Evolutionary conservation across 352 stramenopile genomes (phyloP), one percentile per base, ranked within the genome.

Genomic region (Phytophthora constricta): DNA sequence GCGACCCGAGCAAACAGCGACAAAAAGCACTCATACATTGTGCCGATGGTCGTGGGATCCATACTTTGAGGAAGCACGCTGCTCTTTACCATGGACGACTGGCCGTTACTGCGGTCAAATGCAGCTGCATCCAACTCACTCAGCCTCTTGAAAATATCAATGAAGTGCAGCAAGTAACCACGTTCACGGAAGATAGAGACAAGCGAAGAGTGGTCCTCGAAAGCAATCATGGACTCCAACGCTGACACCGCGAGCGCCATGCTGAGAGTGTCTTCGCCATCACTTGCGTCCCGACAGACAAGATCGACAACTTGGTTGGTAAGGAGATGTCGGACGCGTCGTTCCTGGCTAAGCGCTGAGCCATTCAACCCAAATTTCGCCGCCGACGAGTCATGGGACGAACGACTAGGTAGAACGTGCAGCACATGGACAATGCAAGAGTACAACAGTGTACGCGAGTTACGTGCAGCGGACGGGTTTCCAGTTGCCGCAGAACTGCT

Each of bases 11-110:
- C 71, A 31, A 94, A 93, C 19, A 96, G 81, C 51, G 87, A 96
- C 46, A 96, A 66, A 23, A 94, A 91, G 45, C 83, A 91, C 63
- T 92, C 83, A 72, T 93, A 91, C 65, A 94, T 90, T 0, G 86
- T 89, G 39, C 84, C 84, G 60, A 93, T 86, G 11, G 86, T 92
- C 20, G 81, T 77, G 2, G 76, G 58, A 60, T 92, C 86, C 48
- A 93, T 76, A 22, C 77, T 82, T 3, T 65, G 61, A 3, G 63
- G 74, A 28, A 89, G 70, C 25, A 76, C 68, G n/a, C 66, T 81
- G 27, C 59, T 89, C 59, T 76, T 82, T 33, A 79, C 64, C 41
- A 64, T 77, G 26, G 63, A 66, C 19, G 53, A 56, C 41, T 82
- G 65, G 5, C 62, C 74, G 28, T 70, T 68, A 33, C 66, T 76